phyloP scores from a whole-genome alignment of 768 basidiomycete genomes.

The Boletellus emodensis region DNA sequence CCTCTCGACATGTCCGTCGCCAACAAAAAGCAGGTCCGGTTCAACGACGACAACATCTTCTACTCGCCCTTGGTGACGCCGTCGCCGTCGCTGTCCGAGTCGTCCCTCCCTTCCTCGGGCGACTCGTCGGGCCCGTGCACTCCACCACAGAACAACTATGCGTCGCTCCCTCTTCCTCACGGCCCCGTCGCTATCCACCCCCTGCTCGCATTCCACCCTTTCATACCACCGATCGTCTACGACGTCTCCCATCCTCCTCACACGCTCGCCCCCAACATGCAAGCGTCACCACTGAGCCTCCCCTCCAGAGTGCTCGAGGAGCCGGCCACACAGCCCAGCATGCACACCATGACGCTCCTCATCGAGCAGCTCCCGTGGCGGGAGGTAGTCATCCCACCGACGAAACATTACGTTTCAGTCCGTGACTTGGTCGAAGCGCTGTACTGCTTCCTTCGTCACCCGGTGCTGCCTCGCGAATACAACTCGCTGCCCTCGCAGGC shows the following conservation, averaged over 20 bases:
- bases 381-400: constrained; percentile 29
- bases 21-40: constrained; percentile 27
- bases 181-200: constrained; percentile 32
- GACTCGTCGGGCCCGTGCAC: constrained; percentile 28
- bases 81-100: constrained; percentile 26
- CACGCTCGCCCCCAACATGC: constrained; percentile 21
- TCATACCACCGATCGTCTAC: constrained; percentile 18
- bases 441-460: constrained; percentile 40
- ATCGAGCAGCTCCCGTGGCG: constrained; percentile 33
- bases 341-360: constrained; percentile 29
- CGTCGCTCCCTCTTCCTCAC: constrained; percentile 17
- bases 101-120: constrained; percentile 30
- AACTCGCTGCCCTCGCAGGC: constrained; percentile 29
- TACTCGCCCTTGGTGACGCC: constrained; percentile 23
- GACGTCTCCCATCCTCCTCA: constrained; percentile 18
- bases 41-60: constrained; percentile 31
- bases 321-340: constrained; percentile 30
- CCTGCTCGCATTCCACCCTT: constrained; percentile 28
- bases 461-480: constrained; percentile 41
- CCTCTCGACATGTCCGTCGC: constrained; percentile 17
- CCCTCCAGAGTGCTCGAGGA: constrained; percentile 22
- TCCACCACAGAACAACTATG: constrained; percentile 25
- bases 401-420: constrained; percentile 34
- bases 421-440: constrained; percentile 48
- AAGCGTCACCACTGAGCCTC: constrained; percentile 24